Evolutionary conservation across 768 basidiomycete genomes (phyloP), one percentile per base, ranked within the genome.

Genomic region (Termitomyces sp.): DNA sequence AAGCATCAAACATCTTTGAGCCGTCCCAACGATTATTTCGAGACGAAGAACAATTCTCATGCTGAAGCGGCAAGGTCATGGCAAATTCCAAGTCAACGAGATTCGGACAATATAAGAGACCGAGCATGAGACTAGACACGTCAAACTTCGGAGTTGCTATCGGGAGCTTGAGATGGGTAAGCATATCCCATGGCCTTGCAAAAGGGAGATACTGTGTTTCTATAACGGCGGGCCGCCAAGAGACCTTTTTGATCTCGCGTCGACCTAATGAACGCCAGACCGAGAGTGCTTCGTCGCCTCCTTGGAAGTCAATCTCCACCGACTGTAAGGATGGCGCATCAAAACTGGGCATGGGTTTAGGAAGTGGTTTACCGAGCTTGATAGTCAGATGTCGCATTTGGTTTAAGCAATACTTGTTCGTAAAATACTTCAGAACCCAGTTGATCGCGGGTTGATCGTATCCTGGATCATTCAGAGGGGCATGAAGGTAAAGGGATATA

Each of bases 131-230:
- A 5, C 12, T 27, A 13, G 42, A 31, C 22, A 52, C 9, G 38
- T 23, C 15, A 1, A 43, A 4, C 18, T 35, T 7, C 16, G 15
- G 3, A 12, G 31, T 6, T 1, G 22, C 10, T 5, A 32, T 0
- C 2, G 57, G 50, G 23, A 59, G 50, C 33, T 47, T 44, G 33
- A 60, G 29, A 39, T 56, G 55, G 3, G 55, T 53, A 22, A 60
- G n/a, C 23, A 7, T 38, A 25, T 32, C 36, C 52, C 52, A 60
- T 10, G 51, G 48, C 9, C 41, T 53, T 13, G 15, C 11, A 7
- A 39, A 38, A 16, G 48, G 29, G 9, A 32, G 5, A 12, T 3
- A 1, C 5, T 29, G 15, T 15, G 10, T 22, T 7, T 15, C 3
- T 9, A 45, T 5, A 23, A 33, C 16, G 12, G 39, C 10, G 18